These are phyloP conservation scores for Penicillium tannophilum DNA, from an alignment of 495 filamentous ascomycete genomes.

Conservation along the genomic window DNA sequence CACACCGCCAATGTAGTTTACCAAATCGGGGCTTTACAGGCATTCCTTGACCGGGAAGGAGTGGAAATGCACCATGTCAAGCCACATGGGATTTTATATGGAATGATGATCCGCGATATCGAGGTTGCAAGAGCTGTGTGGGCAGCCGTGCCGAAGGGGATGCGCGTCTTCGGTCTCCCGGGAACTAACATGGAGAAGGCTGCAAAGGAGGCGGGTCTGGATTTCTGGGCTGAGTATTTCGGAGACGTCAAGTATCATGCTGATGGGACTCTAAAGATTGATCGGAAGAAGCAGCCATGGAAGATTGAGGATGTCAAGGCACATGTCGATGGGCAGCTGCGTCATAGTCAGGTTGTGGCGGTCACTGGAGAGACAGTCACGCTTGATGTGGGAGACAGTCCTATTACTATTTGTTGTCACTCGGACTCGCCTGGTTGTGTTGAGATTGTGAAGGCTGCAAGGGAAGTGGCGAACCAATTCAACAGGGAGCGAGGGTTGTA, in stretches of 20 bases:
- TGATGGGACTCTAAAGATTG: conserved; percentile 52
- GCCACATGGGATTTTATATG: conserved; percentile 58
- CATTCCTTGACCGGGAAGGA: conserved; percentile 55
- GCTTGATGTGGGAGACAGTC: conserved; percentile 49
- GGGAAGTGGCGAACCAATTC: conserved; percentile 40
- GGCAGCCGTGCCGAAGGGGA: conserved; percentile 50
- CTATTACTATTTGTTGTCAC: conserved; percentile 56
- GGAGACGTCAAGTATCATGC: conserved; percentile 60
- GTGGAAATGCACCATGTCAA: conserved; percentile 62
- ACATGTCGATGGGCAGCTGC: conserved; percentile 42
- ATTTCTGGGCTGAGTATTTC: conserved; percentile 61
- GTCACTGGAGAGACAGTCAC: conserved; percentile 47
- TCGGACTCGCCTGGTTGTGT: conserved; percentile 55
- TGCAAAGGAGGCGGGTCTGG: conserved; percentile 52
- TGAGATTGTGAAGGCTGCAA: conserved; percentile 51
- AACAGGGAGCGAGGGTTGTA: conserved; percentile 24
- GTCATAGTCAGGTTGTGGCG: conserved; percentile 44
- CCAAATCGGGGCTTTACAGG: conserved; percentile 61
- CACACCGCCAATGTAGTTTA: conserved; percentile 59
- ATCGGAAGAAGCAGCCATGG: conserved; percentile 48
- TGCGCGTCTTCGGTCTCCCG: conserved; percentile 59
- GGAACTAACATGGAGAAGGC: conserved; percentile 55
- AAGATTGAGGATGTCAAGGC: conserved; percentile 1
- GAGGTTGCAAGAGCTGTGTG: conserved; percentile 55
- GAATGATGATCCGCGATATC: conserved; percentile 58